A percentile compares a stretch with the other conserved stretches of the same genome.
These are phyloP conservation scores for Exserohilum rostratum DNA, from an alignment of 2,329 filamentous ascomycete genomes.

Conservation along the genomic window DNA sequence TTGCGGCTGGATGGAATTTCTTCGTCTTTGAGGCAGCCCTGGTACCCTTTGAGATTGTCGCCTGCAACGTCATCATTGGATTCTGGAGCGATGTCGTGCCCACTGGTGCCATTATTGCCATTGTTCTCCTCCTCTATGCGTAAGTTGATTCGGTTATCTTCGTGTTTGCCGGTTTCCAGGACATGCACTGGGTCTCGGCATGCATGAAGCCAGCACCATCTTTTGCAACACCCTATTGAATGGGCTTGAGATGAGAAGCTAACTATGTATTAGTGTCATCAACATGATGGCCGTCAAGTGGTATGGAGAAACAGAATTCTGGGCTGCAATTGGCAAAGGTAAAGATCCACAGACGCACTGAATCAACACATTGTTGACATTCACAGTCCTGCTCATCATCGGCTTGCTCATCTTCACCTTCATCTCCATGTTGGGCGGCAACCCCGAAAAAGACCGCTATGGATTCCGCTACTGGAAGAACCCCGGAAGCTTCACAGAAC, in stretches of 20 bases:
- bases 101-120: slow-evolving; percentile 65
- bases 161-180: background rate
- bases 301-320: slow-evolving; percentile 69
- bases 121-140: slow-evolving; percentile 64
- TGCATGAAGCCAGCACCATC: background rate
- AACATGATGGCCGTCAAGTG: slow-evolving; percentile 67
- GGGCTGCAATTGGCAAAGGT: slow-evolving; percentile 65
- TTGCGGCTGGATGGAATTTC: slow-evolving; percentile 76
- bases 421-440: slow-evolving; percentile 81
- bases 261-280: slow-evolving; percentile 52
- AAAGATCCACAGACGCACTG: background rate
- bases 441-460: slow-evolving; percentile 63
- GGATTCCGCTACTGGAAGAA: slow-evolving; percentile 59
- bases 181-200: background rate
- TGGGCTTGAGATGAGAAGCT: slow-evolving; percentile 2
- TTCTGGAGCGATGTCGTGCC: slow-evolving; percentile 63
- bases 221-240: background rate
- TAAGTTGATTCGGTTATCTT: slow-evolving; percentile 47
- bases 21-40: slow-evolving; percentile 72
- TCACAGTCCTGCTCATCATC: slow-evolving; percentile 53
- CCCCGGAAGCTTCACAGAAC: slow-evolving; percentile 72
- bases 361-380: background rate
- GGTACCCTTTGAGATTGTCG: slow-evolving; percentile 70
- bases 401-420: slow-evolving; percentile 67
- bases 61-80: slow-evolving; percentile 50